Percentiles rank a stretch among this genome's conserved stretches.
Evolutionary conservation across 495 filamentous ascomycete species (phyloP).

Genomic region (Bathelium albidoporum): DNA sequence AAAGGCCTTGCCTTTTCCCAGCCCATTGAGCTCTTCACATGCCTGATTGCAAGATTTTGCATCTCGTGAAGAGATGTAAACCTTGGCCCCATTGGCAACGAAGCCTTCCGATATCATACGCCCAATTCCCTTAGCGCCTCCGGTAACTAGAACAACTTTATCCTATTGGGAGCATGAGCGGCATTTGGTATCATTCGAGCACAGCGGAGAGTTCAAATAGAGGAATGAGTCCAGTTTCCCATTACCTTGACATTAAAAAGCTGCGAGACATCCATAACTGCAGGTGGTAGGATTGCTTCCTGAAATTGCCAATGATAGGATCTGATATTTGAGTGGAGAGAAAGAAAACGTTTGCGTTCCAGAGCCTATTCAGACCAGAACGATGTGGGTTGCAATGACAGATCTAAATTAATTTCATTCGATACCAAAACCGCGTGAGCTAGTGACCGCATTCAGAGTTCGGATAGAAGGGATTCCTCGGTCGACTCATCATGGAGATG

Average conservation of each 20-base stretch:
- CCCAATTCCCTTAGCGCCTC: slow-evolving; percentile 29
- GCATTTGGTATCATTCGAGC: background rate
- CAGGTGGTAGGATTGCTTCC: background rate
- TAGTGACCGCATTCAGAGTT: no score
- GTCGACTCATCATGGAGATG: background rate
- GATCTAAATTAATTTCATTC: no score
- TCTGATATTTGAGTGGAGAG: background rate
- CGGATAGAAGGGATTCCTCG: background rate
- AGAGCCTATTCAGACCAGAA: no score
- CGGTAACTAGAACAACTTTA: slow-evolving; percentile 29
- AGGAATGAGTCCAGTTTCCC: background rate
- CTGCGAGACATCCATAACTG: slow-evolving; percentile 19
- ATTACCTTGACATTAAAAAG: slow-evolving; percentile 24
- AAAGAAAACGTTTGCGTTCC: background rate
- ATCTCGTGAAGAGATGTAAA: slow-evolving; percentile 74
- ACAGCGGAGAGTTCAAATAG: no score
- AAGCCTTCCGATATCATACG: slow-evolving; percentile 30
- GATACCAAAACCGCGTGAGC: no score
- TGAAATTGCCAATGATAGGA: background rate
- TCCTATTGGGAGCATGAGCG: background rate
- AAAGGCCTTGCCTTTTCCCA: slow-evolving; percentile 52
- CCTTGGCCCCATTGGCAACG: slow-evolving; percentile 31
- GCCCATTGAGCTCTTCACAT: slow-evolving; percentile 48
- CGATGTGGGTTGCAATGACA: background rate
- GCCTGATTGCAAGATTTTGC: slow-evolving; percentile 49